phyloP scores from a whole-genome alignment of 2,329 filamentous ascomycete species.

The Epichloe gansuensis region DNA sequence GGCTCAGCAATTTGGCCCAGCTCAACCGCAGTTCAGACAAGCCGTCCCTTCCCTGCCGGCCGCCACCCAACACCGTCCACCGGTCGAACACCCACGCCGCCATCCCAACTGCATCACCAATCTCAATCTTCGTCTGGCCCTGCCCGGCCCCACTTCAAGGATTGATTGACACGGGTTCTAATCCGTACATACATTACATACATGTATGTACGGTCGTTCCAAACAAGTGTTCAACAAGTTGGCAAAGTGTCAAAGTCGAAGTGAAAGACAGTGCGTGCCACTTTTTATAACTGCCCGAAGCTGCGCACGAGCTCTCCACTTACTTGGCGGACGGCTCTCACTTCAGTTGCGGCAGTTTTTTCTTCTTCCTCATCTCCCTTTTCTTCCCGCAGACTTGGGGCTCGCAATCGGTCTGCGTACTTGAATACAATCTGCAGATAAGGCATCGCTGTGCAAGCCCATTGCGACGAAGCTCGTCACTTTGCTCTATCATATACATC shows the following conservation, averaged over 20 bases:
- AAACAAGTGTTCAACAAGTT: background rate
- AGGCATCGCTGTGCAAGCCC: background rate
- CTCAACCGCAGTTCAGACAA: background rate
- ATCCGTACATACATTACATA: too few species aligned
- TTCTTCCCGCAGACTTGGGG: background rate
- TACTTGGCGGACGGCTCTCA: background rate
- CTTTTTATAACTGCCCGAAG: constrained; percentile 3
- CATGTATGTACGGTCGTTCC: background rate
- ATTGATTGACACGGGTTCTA: constrained; percentile 1
- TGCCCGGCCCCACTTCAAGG: background rate
- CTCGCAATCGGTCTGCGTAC: background rate
- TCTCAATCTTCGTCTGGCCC: background rate
- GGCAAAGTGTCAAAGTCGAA: background rate
- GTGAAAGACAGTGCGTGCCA: background rate
- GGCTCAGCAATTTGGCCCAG: background rate
- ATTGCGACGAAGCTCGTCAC: background rate
- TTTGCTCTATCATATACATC: constrained; percentile 1
- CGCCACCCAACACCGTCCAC: background rate
- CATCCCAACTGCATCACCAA: background rate
- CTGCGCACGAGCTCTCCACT: constrained; percentile 3
- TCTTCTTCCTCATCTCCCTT: background rate
- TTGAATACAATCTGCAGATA: background rate
- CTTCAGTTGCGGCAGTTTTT: background rate
- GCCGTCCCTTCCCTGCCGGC: background rate
- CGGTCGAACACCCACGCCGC: background rate